Evolutionary conservation across 768 basidiomycete species (phyloP), one percentile per base, ranked within the genome.

Genomic region (Baorangia bicolor): DNA sequence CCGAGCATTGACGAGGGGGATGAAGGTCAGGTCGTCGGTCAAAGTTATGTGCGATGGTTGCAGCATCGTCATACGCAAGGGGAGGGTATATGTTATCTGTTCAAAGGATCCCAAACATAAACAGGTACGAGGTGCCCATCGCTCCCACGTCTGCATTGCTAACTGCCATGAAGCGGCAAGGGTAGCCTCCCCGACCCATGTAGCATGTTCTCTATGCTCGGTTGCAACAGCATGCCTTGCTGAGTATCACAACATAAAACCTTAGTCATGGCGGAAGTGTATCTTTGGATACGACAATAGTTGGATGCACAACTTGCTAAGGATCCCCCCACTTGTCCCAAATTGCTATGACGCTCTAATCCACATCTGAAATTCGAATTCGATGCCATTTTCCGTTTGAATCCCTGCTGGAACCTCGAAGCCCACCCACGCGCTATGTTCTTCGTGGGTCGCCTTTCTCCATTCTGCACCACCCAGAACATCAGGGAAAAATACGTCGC

Each of bases 341-440:
- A 16, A 23, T 21, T 39, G 31, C 48, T 66, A 69, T 53, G 56
- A 31, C 51, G 66, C 69, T 49, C 82, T 80, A 47, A 84, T 79
- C 96, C 96, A 99, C 94, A 99, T 94, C 77, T 99, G 92, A 72
- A 87, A 97, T 75, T 92, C 90, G 70, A 95, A 99, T 61, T 80
- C 77, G 42, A 92, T 77, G 11, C 87, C 92, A 51, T 89, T 88
- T 72, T 97, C 94, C 69, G 85, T 83, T 70, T 91, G 87, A 64
- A 82, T 73, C 4, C 91, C 93, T 58, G 78, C 75, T 13, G 87
- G 80, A 45, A 95, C 90, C 12, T 87, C 82, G 64, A 88, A 90
- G n/a, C 64, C 93, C 0, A 83, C 84, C 93, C 94, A 98, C 11
- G 76, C 78, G 58, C 79, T 68, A 68, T 97, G 76, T 52, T 84